Evolutionary conservation across 2,329 filamentous ascomycete species (phyloP).

Genomic region (Pseudocercospora fijiensis): DNA sequence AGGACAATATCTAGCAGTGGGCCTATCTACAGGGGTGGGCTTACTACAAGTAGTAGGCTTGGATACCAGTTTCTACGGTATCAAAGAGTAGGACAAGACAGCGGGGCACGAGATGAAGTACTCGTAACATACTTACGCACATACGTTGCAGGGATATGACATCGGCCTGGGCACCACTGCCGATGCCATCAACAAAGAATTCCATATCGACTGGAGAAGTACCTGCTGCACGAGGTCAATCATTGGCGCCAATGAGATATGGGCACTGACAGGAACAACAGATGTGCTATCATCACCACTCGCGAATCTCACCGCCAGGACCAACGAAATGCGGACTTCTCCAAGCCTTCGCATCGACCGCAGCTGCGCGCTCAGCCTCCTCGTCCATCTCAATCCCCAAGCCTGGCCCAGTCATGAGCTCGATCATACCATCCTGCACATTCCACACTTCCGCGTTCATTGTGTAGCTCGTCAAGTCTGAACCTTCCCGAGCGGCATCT

Average conservation of each 20-base stretch:
- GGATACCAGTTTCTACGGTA: too few species aligned
- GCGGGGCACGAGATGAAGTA: background rate
- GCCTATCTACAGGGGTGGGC: too few species aligned
- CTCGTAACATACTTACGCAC: background rate
- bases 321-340: constrained; percentile 65
- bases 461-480: constrained; percentile 53
- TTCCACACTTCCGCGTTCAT: constrained; percentile 33
- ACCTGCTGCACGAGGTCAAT: background rate
- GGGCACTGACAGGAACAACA: too few species aligned
- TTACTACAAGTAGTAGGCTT: too few species aligned
- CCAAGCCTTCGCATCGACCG: constrained; percentile 62
- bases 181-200: too few species aligned
- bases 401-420: constrained; percentile 31
- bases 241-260: too few species aligned
- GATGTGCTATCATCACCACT: constrained; percentile 55
- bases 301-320: constrained; percentile 63
- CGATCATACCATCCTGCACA: constrained; percentile 34
- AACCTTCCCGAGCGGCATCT: constrained; percentile 71
- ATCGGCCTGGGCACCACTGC: too few species aligned
- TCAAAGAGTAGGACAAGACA: background rate
- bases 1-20: too few species aligned
- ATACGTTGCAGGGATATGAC: background rate
- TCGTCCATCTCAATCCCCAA: constrained; percentile 55
- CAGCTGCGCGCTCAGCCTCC: constrained; percentile 60
- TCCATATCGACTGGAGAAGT: background rate